phyloP scores from a whole-genome alignment of 345 rosid species.

The Toxicodendron radicans region DNA sequence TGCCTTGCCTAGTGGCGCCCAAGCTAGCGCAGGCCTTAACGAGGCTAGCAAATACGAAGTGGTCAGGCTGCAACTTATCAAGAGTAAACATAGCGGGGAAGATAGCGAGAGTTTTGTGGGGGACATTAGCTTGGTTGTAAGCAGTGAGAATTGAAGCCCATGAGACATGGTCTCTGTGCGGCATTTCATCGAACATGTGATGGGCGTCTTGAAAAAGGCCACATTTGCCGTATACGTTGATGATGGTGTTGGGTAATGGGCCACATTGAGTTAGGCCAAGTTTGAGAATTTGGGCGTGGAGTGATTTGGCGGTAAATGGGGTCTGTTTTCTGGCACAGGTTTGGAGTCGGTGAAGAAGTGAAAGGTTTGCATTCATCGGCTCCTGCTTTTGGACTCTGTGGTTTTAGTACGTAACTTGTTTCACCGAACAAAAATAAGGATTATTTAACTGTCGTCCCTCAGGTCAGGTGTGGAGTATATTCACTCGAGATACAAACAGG shows the following conservation, averaged over 20 bases:
- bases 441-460: no score
- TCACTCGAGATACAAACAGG: no score
- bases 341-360: constrained; percentile 46
- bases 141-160: constrained; percentile 78
- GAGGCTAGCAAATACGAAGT: constrained; percentile 60
- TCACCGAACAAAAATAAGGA: no score
- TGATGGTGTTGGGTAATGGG: constrained; percentile 46
- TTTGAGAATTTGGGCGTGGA: constrained; percentile 58
- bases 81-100: constrained; percentile 37
- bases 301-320: constrained; percentile 30
- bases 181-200: constrained; percentile 62
- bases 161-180: constrained; percentile 54
- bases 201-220: constrained; percentile 41
- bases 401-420: no score
- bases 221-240: constrained; percentile 55
- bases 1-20: constrained; percentile 48
- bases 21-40: constrained; percentile 65
- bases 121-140: constrained; percentile 49
- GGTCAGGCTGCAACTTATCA: constrained; percentile 54
- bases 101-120: constrained; percentile 45
- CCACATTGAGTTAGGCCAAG: constrained; percentile 35
- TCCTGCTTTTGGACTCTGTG: neutral
- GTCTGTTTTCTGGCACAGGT: constrained; percentile 37
- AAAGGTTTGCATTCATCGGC: constrained; percentile 45
- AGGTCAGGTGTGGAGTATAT: no score